Evolutionary conservation across 1,284 basidiomycete species (phyloP).

Genomic region (Irpex rosettiformis): DNA sequence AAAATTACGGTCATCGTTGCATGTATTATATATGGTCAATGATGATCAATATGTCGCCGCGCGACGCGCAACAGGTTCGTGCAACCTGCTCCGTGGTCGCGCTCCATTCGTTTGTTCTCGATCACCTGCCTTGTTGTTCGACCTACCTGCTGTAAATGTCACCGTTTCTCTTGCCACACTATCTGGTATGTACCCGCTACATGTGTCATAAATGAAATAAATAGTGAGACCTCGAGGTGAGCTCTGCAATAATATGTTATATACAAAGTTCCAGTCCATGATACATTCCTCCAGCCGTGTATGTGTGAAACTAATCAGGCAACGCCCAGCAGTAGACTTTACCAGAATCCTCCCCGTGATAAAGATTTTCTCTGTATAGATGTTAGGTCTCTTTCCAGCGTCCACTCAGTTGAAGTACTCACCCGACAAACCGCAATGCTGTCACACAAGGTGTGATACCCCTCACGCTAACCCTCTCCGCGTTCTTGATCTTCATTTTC

Average conservation of each 20-base stretch:
- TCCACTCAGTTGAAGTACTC: conserved; percentile 29
- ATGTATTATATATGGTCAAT: conserved; percentile 38
- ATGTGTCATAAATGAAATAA: background rate
- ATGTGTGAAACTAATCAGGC: conserved; percentile 37
- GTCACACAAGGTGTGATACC: conserved; percentile 47
- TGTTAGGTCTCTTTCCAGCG: background rate
- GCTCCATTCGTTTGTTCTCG: conserved; percentile 24
- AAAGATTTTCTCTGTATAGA: conserved; percentile 51
- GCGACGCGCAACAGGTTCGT: conserved; percentile 73
- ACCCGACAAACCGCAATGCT: conserved; percentile 70
- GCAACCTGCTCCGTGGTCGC: conserved; percentile 75
- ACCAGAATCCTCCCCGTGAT: conserved; percentile 65
- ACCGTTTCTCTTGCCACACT: background rate
- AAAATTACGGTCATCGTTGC: conserved; percentile 28
- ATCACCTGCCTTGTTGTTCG: background rate
- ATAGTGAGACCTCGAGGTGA: background rate
- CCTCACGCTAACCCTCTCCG: conserved; percentile 23
- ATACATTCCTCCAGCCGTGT: background rate
- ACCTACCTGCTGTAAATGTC: background rate
- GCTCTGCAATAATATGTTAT: background rate
- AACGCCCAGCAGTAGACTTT: conserved; percentile 61
- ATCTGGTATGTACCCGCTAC: background rate
- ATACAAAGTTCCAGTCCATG: background rate
- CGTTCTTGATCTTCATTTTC: conserved; percentile 48
- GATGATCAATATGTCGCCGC: conserved; percentile 60